Percentiles rank a stretch among this genome's conserved stretches.
These are phyloP conservation scores for Boletus edulis DNA, from an alignment of 768 basidiomycete species.

Conservation along the genomic window DNA sequence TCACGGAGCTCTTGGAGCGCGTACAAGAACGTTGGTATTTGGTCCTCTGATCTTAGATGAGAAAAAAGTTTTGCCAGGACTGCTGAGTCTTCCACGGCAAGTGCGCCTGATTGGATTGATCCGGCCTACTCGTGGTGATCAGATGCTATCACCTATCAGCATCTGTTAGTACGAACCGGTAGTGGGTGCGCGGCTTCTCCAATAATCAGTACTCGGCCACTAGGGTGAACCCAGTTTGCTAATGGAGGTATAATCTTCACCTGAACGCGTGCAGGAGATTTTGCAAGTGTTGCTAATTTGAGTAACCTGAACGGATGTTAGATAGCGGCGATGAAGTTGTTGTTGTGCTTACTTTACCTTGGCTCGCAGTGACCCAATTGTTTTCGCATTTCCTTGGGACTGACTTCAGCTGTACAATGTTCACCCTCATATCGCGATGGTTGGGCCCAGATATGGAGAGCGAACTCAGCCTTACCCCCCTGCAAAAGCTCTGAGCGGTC, in stretches of 20 bases:
- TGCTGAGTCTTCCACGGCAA: slow-evolving; percentile 62
- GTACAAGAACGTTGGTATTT: slow-evolving; percentile 49
- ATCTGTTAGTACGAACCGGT: slow-evolving; percentile 37
- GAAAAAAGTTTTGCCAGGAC: slow-evolving; percentile 59
- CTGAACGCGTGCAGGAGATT: slow-evolving; percentile 35
- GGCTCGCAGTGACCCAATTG: slow-evolving; percentile 35
- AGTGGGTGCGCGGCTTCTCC: slow-evolving; percentile 63
- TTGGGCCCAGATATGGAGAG: slow-evolving; percentile 24
- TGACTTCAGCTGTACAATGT: slow-evolving; percentile 33
- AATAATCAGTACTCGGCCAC: slow-evolving; percentile 48
- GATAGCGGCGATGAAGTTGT: background rate
- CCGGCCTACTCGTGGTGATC: slow-evolving; percentile 41
- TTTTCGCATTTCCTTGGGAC: slow-evolving; percentile 31
- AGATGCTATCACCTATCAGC: background rate
- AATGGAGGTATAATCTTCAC: slow-evolving; percentile 39
- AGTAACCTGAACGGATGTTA: slow-evolving; percentile 27
- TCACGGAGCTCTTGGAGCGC: slow-evolving; percentile 61
- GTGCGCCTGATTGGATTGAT: slow-evolving; percentile 47
- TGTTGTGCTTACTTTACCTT: slow-evolving; percentile 29
- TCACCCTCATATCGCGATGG: slow-evolving; percentile 32
- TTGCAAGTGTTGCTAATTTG: slow-evolving; percentile 37
- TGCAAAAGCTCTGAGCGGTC: slow-evolving; percentile 18
- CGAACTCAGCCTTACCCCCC: slow-evolving; percentile 39
- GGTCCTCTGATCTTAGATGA: slow-evolving; percentile 42
- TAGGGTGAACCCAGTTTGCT: slow-evolving; percentile 49